Evolutionary conservation across 208 protist species (phyloP), one percentile per base, ranked within the genome.

Genomic region (Wallacemonas sp.): DNA sequence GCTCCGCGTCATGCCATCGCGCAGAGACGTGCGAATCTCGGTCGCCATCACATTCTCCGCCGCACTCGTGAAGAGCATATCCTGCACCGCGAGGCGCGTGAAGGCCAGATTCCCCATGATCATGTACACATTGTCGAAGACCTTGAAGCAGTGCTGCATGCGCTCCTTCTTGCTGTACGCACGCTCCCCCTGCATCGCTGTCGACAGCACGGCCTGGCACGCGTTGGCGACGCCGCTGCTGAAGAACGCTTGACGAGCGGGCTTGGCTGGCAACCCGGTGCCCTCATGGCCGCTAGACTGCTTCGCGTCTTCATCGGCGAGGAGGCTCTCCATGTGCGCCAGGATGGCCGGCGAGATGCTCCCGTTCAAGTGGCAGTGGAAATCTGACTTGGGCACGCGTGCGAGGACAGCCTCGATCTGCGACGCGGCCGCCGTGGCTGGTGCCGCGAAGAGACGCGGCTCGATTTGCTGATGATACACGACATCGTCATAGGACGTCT

Each of bases 21-120:
- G 83, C 61, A 93, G 54, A 5, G 93, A 94, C 23, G 87, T 95
- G 9, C 93, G 80, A 36, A 97, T 80, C 58, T 97, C 90, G 21
- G 93, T 66, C 39, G 83, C 17, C 34, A 81, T 38, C 6, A 87
- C 72, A 58, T 84, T 86, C 54, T 97, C 90, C 43, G 72, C 74
- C 11, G 82, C 88, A 44, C 74, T 82, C 60, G 84, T 60, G 30
- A 91, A 26, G 2, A 97, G 46, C 57, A 92, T 68, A 63, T 97
- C 93, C 48, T 93, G 78, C 67, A 92, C 88, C 16, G 85, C 88
- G 60, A 93, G 66, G 21, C 81, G 78, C 5, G 90, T 92, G 57
- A 89, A 88, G 30, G 69, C 72, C 1, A 92, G 56, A 65, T 85
- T 93, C 2, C 64, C 84, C 77, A 93, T 90, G 36, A 93, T 57